Evolutionary conservation across 129 eudicot genomes (phyloP).

Genomic region (Lactuca saligna): DNA sequence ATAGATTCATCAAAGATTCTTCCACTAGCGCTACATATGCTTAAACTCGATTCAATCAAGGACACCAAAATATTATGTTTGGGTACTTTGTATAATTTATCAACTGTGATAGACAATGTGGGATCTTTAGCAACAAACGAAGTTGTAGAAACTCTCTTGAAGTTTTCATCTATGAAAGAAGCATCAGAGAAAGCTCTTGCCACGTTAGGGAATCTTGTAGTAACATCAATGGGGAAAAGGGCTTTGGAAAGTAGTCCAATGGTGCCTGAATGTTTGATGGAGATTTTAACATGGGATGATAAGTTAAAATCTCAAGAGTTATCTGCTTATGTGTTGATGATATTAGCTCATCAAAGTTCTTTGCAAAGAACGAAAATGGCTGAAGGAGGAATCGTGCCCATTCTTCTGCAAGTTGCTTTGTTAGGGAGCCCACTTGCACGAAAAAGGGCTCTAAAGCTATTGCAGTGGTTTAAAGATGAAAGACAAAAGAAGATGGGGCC

Average conservation of each 20-base stretch:
- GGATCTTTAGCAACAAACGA: slow-evolving; percentile 46
- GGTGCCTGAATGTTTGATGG: slow-evolving; percentile 72
- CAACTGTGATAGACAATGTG: slow-evolving; percentile 62
- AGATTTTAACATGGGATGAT: slow-evolving; percentile 76
- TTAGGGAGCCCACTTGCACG: slow-evolving; percentile 75
- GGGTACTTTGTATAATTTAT: slow-evolving; percentile 63
- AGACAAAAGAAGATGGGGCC: slow-evolving; percentile 69
- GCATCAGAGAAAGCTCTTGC: slow-evolving; percentile 78
- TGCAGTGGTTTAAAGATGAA: slow-evolving; percentile 95
- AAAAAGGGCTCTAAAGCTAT: slow-evolving; percentile 69
- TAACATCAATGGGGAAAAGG: slow-evolving; percentile 70
- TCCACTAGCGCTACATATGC: slow-evolving; percentile 48
- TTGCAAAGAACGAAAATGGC: slow-evolving; percentile 76
- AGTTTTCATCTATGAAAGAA: slow-evolving; percentile 46
- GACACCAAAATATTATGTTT: slow-evolving; percentile 59
- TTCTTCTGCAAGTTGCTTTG: slow-evolving; percentile 78
- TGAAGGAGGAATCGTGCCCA: slow-evolving; percentile 79
- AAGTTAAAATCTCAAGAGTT: slow-evolving; percentile 67
- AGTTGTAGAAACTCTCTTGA: slow-evolving; percentile 46
- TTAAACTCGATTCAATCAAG: slow-evolving; percentile 50
- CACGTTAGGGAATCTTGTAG: slow-evolving; percentile 78
- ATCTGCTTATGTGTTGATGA: slow-evolving; percentile 81
- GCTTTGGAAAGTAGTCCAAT: slow-evolving; percentile 55
- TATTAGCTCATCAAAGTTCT: slow-evolving; percentile 82
- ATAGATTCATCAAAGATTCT: slow-evolving; percentile 50